Evolutionary conservation across 805 yeast genomes (phyloP), one percentile per base, ranked within the genome.

Genomic region (Sugiyamaella floridensis): DNA sequence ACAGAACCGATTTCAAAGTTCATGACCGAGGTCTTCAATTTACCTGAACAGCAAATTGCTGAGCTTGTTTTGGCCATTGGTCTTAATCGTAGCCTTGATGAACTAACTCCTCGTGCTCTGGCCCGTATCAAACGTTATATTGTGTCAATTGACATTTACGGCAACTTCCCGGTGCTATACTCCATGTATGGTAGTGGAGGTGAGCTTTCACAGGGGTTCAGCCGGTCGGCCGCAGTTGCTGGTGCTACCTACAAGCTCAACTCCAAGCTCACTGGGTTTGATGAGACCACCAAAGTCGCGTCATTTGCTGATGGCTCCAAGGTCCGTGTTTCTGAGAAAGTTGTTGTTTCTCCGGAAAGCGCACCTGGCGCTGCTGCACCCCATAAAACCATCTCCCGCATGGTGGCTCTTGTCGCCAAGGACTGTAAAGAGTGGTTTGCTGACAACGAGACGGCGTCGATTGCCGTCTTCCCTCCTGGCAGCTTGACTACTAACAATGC

Each of bases 141-240:
- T 56, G 73, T 81, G 8, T 86, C 96, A 15, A 84, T 88, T 65
- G 96, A 90, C 61, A 88, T 90, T 3, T 93, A 90, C 68, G 99
- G 99, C 12, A 85, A 82, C 58, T 92, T 93, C 76, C 97, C 99
- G 2, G 95, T 87, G 11, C 76, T 92, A 73, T 84, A 84, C 61
- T 86, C 95, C 48, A 92, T 89, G 73, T 92, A 83, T 70, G 99
- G 98, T 53, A 95, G 96, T 2, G 90, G 96, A 0, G 97, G 98
- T 50, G 99, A 92, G 70, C 74, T 92, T 26, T 83, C 96, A 14
- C 99, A 92, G 71, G 99, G 97, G 1, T 92, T 93, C 69, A 92
- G 97, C 71, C 78, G 99, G 61, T 86, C 95, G 53, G 98, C 98
- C 2, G 99, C 99, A 12, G 98, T 92, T 57, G 98, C 93, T 16